Base-by-base conservation (phyloP, 140 eudicot species). In the Erigeron philadelphicus region DNA sequence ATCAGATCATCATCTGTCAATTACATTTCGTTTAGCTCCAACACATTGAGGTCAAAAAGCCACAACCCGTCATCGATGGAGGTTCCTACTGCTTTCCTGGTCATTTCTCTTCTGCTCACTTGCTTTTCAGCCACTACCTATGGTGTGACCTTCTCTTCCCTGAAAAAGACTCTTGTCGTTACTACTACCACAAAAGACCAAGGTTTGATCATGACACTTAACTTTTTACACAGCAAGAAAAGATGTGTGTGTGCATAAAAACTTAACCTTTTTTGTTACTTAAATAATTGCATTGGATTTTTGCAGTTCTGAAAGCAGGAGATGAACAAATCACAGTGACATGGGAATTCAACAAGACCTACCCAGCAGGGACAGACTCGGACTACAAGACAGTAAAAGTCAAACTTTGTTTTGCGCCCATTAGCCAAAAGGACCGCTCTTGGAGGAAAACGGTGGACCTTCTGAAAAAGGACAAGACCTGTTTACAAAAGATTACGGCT, bases 361-460 rank as follows among this genome's bases (percentile, higher is more conserved):
- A 49, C 59, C 78, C 75, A 49, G 72, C 79, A 16, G 81, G 79
- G 6, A 73, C 83, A 18, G 86, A 81, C 57, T 74, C 94, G 0
- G 25, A 45, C 63, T 86, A 89, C 87, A 84, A 70, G 69, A 79
- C 80, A 15, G 65, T 84, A 15, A 78, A 82, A 65, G 83, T 87
- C 46, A 84, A 78, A 78, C 87, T 89, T 17, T 89, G 96, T 71
- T 86, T 78, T 8, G 95, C 96, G 12, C 88, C 87, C 1, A 43
- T 81, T 9, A 89, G 95, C 79, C 96, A 89, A 75, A 47, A 65
- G 78, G 91, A 89, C 61, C 72, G 95, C n/a, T 76, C 72, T 0
- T 89, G 95, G 96, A 84, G 90, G 75, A 81, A 81, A 54, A 85
- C 95, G 0, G 75, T 0, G 8, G 87, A 85, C 52, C 52, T 64